Evolutionary conservation across 179 eudicot genomes (phyloP), one percentile per base, ranked within the genome.

Genomic region (Silene vulgaris): DNA sequence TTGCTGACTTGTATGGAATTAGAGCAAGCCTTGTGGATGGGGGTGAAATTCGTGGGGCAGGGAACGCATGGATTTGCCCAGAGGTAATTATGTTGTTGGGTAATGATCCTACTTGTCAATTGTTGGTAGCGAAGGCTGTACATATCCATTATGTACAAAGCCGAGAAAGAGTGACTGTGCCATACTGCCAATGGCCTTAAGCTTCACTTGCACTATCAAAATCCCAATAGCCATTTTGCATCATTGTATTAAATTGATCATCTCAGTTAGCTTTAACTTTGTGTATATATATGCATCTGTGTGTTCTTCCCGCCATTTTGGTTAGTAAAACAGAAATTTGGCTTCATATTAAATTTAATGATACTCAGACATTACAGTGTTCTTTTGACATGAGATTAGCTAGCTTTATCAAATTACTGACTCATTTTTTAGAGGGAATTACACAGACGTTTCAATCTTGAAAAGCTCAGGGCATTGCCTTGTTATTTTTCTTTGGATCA

Each of bases 1-100:
- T 94, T 81, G 97, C 98, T 71, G 98, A 94, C 80, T 86, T 94
- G 84, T 94, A 94, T 81, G 98, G 98, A 81, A 92, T 94, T 75
- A 84, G 98, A 82, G 98, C 97, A 29, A 88, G 87, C 80, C 93
- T 94, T 75, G 87, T 94, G 81, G 98, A 94, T 83, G 98, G 98
- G 65, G 98, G 98, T 78, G 98, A 94, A 85, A 92, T 94, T 84
- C 97, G 98, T 65, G 98, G 98, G 76, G 98, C 98, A 43, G 98
- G 98, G 76, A 94, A 94, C 81, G 98, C 96, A 59, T 94, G 98
- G 98, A 86, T 94, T 76, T 94, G 98, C 79, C 97, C 95, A 9
- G 98, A 92, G 98, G 98, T 94, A 84, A 76, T 29, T 48, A 28
- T 59, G 37, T 29, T 76, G 66, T 67, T 78, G 30, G 72, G 32